phyloP scores from a whole-genome alignment of 2,329 filamentous ascomycete genomes.

The Macroventuria anomochaeta region DNA sequence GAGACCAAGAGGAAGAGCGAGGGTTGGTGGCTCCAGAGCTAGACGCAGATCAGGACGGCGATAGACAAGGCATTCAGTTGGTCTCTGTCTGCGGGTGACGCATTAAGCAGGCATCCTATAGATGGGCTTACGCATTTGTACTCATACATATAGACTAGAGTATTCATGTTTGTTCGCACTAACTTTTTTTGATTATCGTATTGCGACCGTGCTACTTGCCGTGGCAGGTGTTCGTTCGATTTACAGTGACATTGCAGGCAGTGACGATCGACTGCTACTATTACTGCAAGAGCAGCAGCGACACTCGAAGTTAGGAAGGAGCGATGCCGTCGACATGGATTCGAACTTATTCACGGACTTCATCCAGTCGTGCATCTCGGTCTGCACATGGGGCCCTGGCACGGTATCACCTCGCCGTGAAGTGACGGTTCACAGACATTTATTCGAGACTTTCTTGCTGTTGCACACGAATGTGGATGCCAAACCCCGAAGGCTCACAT shows the following conservation, averaged over 20 bases:
- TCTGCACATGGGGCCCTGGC: not conserved
- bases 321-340: no score
- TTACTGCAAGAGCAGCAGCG: no score
- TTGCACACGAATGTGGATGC: no score
- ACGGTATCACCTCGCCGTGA: not conserved
- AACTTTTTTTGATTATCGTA: not conserved
- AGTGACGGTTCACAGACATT: not conserved
- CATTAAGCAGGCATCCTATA: not conserved
- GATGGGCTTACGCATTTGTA: not conserved
- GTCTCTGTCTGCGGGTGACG: constrained; percentile 1
- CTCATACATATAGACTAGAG: not conserved
- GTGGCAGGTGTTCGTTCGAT: no score
- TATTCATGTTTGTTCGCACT: not conserved
- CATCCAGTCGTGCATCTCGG: no score
- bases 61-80: constrained; percentile 5
- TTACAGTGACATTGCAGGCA: no score
- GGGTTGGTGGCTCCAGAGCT: constrained; percentile 36
- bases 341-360: no score
- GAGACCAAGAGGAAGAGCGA: constrained; percentile 42
- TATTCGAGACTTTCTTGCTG: no score
- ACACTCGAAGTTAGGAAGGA: no score
- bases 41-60: constrained; percentile 22
- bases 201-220: no score
- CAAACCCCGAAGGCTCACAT: no score
- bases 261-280: no score